Percentiles rank a stretch among this genome's conserved stretches.
Conservation (phyloP, 306 rosid species). For the Fagus sylvatica region DNA sequence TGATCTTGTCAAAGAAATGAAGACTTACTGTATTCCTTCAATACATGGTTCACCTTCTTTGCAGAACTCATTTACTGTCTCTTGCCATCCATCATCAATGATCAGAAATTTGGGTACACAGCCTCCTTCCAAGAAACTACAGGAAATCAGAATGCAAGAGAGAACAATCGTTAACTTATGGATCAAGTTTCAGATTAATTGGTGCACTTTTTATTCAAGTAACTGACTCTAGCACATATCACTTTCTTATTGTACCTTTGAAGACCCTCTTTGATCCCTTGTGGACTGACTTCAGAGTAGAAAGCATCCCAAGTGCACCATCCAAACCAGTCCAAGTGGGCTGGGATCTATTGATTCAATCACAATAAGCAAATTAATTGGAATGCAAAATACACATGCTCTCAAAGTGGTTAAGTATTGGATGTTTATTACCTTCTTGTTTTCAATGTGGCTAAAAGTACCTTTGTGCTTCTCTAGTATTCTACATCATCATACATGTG, state of each 20-base stretch:
- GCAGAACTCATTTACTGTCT: slow-evolving; percentile 40
- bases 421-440: slow-evolving; percentile 41
- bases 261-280: slow-evolving; percentile 66
- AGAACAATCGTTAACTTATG: not conserved
- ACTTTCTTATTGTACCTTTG: slow-evolving; percentile 35
- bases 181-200: not conserved
- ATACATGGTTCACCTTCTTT: slow-evolving; percentile 53
- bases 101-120: slow-evolving; percentile 59
- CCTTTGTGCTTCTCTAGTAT: slow-evolving; percentile 62
- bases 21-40: slow-evolving; percentile 62
- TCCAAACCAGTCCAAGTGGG: slow-evolving; percentile 73
- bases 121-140: slow-evolving; percentile 63
- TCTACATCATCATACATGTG: slow-evolving; percentile 32
- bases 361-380: not conserved
- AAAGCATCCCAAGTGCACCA: slow-evolving; percentile 95
- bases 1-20: not conserved
- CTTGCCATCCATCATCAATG: slow-evolving; percentile 85
- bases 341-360: slow-evolving; percentile 29
- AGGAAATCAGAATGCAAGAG: not conserved
- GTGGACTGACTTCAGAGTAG: slow-evolving; percentile 54
- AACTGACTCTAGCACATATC: not conserved
- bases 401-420: not conserved
- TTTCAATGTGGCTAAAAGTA: slow-evolving; percentile 53
- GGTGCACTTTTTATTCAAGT: not conserved
- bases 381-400: not conserved